A percentile compares a stretch with the other conserved stretches of the same genome.
Evolutionary conservation across 176 grass and related monocot genomes (phyloP).

Genomic region (Zoysia pacifica): DNA sequence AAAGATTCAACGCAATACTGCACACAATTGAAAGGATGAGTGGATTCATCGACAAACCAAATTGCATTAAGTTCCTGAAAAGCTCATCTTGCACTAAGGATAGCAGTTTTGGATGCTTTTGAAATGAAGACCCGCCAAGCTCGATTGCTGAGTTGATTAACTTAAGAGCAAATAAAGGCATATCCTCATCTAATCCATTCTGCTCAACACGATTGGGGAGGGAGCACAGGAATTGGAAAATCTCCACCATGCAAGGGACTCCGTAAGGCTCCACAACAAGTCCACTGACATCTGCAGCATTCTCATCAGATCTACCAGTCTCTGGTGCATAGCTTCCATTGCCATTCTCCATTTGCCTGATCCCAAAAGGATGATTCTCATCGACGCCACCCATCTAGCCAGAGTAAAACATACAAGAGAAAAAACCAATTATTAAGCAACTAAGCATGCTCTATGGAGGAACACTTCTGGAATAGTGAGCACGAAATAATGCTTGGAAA

Average conservation of each 20-base stretch:
- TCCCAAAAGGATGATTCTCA: conserved; percentile 72
- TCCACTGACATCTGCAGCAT: conserved; percentile 42
- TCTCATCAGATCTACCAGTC: conserved; percentile 49
- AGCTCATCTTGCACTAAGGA: conserved; percentile 88
- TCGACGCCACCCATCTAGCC: conserved; percentile 67
- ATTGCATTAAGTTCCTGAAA: conserved; percentile 95
- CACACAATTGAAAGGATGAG: conserved; percentile 94
- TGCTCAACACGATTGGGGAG: conserved; percentile 80
- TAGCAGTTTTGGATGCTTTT: conserved; percentile 71
- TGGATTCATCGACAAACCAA: conserved; percentile 80
- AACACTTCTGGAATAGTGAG: background rate
- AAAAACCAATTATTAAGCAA: conserved; percentile 14
- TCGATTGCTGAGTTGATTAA: conserved; percentile 93
- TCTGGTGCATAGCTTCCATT: conserved; percentile 52
- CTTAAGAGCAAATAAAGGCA: conserved; percentile 85
- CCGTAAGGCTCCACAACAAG: conserved; percentile 76
- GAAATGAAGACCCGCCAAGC: conserved; percentile 76
- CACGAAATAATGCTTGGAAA: conserved; percentile 6
- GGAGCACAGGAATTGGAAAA: conserved; percentile 96
- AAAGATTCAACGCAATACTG: conserved; percentile 94
- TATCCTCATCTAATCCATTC: conserved; percentile 79
- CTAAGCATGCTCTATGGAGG: conserved; percentile 9
- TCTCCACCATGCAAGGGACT: conserved; percentile 94
- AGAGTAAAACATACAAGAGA: conserved; percentile 44
- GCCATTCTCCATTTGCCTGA: conserved; percentile 79